phyloP scores from a whole-genome alignment of 2,329 filamentous ascomycete genomes.

The Penicillium glabrum region DNA sequence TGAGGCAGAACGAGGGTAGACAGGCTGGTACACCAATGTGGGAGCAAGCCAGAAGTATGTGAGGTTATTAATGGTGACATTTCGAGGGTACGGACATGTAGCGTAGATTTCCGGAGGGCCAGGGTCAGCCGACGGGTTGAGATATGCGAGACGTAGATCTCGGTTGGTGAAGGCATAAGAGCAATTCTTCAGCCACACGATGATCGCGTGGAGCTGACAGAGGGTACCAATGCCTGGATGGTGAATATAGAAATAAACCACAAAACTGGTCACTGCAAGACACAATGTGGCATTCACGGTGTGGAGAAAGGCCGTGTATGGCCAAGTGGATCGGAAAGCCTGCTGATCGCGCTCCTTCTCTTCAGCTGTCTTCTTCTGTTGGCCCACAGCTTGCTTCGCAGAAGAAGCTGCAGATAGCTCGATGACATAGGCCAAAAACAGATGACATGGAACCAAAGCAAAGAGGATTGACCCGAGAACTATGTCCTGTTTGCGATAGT shows the following conservation, averaged over 20 bases:
- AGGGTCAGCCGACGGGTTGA: constrained; percentile 70
- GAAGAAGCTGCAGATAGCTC: constrained; percentile 80
- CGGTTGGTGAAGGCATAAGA: constrained; percentile 97
- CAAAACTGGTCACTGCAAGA: constrained; percentile 74
- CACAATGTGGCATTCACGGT: constrained; percentile 80
- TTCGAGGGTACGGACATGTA: constrained; percentile 81
- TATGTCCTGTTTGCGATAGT: constrained; percentile 77
- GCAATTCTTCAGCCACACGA: constrained; percentile 94
- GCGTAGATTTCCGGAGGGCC: constrained; percentile 79
- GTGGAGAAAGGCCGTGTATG: constrained; percentile 75
- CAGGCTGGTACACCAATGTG: constrained; percentile 93
- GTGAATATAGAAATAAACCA: constrained; percentile 88
- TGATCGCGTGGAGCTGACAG: constrained; percentile 85
- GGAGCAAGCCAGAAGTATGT: constrained; percentile 98
- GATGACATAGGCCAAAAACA: constrained; percentile 87
- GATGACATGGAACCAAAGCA: constrained; percentile 83
- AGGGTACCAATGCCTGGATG: constrained; percentile 92
- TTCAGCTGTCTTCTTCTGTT: constrained; percentile 57
- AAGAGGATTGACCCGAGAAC: constrained; percentile 75
- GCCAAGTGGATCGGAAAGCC: constrained; percentile 73
- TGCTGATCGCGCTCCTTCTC: constrained; percentile 60
- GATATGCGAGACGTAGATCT: constrained; percentile 85
- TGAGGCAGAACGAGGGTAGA: constrained; percentile 79
- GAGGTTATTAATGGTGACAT: constrained; percentile 85
- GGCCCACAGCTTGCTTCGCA: constrained; percentile 67